Evolutionary conservation across 108 stramenopile species (phyloP).

Genomic region (Skeletonema tropicum): DNA sequence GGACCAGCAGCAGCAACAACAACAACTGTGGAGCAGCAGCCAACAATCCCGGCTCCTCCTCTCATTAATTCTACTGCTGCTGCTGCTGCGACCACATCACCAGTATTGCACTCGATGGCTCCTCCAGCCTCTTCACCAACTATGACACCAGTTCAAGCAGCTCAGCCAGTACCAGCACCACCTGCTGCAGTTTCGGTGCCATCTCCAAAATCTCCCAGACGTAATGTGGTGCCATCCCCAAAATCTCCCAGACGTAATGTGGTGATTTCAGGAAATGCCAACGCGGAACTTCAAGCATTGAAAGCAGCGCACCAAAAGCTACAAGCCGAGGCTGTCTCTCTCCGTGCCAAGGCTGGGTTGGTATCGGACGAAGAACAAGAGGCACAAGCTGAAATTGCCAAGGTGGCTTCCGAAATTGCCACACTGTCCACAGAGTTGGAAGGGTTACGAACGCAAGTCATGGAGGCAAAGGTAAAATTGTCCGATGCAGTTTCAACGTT

Average conservation of each 20-base stretch:
- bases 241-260: slow-evolving; percentile 11
- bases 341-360: slow-evolving; percentile 75
- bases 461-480: slow-evolving; percentile 65
- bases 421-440: slow-evolving; percentile 61
- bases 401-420: slow-evolving; percentile 65
- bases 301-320: slow-evolving; percentile 72
- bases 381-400: slow-evolving; percentile 65
- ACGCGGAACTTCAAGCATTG: slow-evolving; percentile 66
- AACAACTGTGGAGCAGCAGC: background rate
- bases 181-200: background rate
- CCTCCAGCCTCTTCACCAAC: slow-evolving; percentile 19
- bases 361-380: slow-evolving; percentile 81
- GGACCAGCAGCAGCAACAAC: background rate
- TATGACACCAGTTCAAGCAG: slow-evolving; percentile 8
- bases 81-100: slow-evolving; percentile 14
- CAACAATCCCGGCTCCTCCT: slow-evolving; percentile 15
- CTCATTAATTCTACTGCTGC: slow-evolving; percentile 9
- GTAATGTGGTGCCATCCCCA: background rate
- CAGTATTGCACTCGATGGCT: slow-evolving; percentile 2
- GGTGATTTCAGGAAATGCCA: slow-evolving; percentile 5
- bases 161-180: slow-evolving; percentile 13
- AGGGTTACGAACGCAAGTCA: slow-evolving; percentile 62
- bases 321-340: slow-evolving; percentile 81
- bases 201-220: background rate
- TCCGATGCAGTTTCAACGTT: slow-evolving; percentile 73